A percentile compares a stretch with the other conserved stretches of the same genome.
Evolutionary conservation across 805 yeast species (phyloP).

Genomic region (Yamadazyma tumulicola): DNA sequence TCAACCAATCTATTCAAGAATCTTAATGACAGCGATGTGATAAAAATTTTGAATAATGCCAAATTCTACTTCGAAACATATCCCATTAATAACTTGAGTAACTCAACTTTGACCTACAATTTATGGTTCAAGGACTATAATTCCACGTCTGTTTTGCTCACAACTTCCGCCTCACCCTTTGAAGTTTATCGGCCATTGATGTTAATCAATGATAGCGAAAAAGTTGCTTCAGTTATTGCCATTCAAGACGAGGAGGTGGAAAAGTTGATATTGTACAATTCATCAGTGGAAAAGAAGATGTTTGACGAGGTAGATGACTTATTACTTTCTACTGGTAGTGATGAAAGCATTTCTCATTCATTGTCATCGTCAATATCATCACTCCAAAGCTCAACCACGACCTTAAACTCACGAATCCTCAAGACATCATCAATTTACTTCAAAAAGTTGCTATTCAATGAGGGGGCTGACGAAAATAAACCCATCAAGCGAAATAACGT

Average conservation of each 20-base stretch:
- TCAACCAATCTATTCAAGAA: conserved; percentile 27
- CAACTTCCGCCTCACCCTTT: conserved; percentile 22
- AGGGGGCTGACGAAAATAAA: conserved; percentile 6
- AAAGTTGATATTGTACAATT: conserved; percentile 22
- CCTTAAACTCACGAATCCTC: conserved; percentile 23
- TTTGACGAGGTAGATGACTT: conserved; percentile 23
- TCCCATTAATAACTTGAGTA: conserved; percentile 20
- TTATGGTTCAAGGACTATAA: conserved; percentile 36
- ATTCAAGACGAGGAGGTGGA: conserved; percentile 33
- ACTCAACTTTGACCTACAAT: conserved; percentile 20
- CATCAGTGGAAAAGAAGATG: conserved; percentile 20
- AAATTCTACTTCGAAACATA: conserved; percentile 21
- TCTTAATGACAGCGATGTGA: conserved; percentile 25
- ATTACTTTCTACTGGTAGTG: conserved; percentile 6
- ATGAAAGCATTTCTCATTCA: conserved; percentile 6
- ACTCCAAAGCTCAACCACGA: conserved; percentile 23
- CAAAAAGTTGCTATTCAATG: conserved; percentile 24
- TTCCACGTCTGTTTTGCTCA: conserved; percentile 28
- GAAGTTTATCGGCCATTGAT: conserved; percentile 6
- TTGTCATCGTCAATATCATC: conserved; percentile 36
- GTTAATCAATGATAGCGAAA: conserved; percentile 6
- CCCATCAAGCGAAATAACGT: conserved; percentile 12
- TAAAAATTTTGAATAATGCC: conserved; percentile 23
- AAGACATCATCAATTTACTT: conserved; percentile 27
- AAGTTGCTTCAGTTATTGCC: conserved; percentile 15